These are phyloP conservation scores for Willaertia magna DNA, from an alignment of 208 protist species.

Conservation along the genomic window DNA sequence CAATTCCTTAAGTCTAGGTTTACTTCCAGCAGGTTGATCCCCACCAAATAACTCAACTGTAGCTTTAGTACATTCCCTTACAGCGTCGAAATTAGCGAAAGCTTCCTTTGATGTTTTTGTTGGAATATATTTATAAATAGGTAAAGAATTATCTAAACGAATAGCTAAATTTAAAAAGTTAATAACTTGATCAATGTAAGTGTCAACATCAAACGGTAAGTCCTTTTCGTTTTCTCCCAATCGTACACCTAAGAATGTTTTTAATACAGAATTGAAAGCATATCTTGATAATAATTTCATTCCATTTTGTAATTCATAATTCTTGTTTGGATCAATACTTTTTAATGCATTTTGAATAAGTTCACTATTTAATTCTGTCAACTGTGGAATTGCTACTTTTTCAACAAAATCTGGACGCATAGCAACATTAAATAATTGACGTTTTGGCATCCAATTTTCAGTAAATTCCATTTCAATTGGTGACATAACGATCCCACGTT, in stretches of 20 bases:
- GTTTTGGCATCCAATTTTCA: background rate
- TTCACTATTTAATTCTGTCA: background rate
- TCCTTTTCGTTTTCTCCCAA: background rate
- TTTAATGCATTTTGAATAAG: too few relatives aligned
- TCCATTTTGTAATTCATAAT: background rate
- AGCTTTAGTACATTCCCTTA: background rate
- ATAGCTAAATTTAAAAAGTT: background rate
- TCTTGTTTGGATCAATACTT: too few relatives aligned
- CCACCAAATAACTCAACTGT: background rate
- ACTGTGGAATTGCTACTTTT: background rate
- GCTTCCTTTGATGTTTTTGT: background rate
- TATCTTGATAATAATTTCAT: background rate
- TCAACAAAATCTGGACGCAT: background rate
- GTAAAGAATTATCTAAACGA: background rate
- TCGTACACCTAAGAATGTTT: background rate
- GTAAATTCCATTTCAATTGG: background rate
- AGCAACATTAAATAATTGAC: background rate
- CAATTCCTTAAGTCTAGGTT: background rate
- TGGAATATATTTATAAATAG: background rate
- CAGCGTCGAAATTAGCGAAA: background rate
- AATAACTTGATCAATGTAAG: background rate
- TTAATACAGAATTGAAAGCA: background rate
- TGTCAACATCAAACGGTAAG: background rate
- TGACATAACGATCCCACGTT: background rate
- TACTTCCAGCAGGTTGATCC: background rate